Evolutionary conservation across 768 basidiomycete species (phyloP).

Genomic region (Melanogaster broomeanus): DNA sequence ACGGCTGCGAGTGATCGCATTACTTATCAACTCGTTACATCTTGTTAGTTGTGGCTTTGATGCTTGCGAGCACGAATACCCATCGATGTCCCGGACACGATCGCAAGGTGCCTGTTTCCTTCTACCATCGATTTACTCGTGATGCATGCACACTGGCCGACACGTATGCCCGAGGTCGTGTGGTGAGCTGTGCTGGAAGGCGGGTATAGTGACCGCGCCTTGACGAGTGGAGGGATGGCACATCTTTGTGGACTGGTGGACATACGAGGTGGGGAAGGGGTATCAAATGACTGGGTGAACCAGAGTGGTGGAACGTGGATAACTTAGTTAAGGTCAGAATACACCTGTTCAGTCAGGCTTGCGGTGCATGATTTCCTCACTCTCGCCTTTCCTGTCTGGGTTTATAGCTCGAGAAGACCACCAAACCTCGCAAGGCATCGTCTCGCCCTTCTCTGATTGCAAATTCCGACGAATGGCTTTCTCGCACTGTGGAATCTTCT

Average conservation of each 20-base stretch:
- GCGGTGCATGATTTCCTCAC: too few species aligned
- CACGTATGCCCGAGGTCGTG: constrained; percentile 59
- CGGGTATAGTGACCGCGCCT: constrained; percentile 89
- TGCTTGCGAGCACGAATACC: constrained; percentile 88
- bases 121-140: constrained; percentile 80
- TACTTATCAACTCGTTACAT: background rate
- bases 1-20: background rate
- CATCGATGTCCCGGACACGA: constrained; percentile 90
- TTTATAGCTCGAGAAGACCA: constrained; percentile 61
- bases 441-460: constrained; percentile 37
- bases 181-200: constrained; percentile 94
- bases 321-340: constrained; percentile 57
- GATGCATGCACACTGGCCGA: constrained; percentile 71
- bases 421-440: constrained; percentile 55
- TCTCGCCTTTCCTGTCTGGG: background rate
- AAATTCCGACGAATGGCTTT: constrained; percentile 55
- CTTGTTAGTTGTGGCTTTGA: constrained; percentile 84
- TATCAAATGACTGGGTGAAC: constrained; percentile 32
- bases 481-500: constrained; percentile 44
- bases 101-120: constrained; percentile 84
- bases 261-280: background rate
- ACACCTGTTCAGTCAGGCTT: background rate
- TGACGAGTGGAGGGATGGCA: constrained; percentile 82
- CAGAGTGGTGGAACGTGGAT: constrained; percentile 63
- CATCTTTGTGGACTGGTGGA: constrained; percentile 69